Evolutionary conservation across 2,329 filamentous ascomycete species (phyloP), one percentile per base, ranked within the genome.

Genomic region (Scleromitrula shiraiana): DNA sequence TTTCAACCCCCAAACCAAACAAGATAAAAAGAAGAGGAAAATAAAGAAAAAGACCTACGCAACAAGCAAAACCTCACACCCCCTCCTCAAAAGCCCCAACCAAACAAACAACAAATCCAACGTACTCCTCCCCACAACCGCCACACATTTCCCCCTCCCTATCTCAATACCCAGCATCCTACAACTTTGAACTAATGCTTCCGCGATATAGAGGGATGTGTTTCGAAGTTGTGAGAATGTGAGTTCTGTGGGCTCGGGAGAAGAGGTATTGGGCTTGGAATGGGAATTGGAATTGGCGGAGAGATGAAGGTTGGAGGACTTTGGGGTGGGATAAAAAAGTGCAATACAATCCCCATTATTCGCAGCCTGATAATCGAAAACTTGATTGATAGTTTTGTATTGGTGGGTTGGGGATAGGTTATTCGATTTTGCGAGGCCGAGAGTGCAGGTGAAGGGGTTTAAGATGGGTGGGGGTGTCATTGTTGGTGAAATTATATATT

Each of bases 391-490:
- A 0, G 70, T 76, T 2, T 63, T 22, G 80, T 70, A 56, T 24
- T 32, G 26, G 80, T 57, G 49, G 80, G 68, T 41, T 78, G 66
- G 51, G 65, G 70, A 51, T 56, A 56, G 26, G 44, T 57, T 1
- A 62, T 61, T 7, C 36, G 22, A 50, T 62, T 63, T 1, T 65
- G 67, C 8, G 58, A 82, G 70, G 1, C 76, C 78, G 2, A 83
- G 67, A 0, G 77, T 81, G 60, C 78, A 82, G 3, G 73, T 73
- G 57, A 82, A 82, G 61, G 82, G 80, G 27, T 52, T 52, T 7
- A 46, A 26, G 29, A 23, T 32, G 10, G 12, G 10, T 20, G 36
- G 20, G 24, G 43, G 30, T 5, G 30, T n/a, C n/a, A n/a, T n/a
- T n/a, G n/a, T n/a, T n/a, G n/a, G n/a, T n/a, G n/a, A n/a, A n/a